phyloP scores from a whole-genome alignment of 2,329 filamentous ascomycete species.

The Sporothrix inflata region DNA sequence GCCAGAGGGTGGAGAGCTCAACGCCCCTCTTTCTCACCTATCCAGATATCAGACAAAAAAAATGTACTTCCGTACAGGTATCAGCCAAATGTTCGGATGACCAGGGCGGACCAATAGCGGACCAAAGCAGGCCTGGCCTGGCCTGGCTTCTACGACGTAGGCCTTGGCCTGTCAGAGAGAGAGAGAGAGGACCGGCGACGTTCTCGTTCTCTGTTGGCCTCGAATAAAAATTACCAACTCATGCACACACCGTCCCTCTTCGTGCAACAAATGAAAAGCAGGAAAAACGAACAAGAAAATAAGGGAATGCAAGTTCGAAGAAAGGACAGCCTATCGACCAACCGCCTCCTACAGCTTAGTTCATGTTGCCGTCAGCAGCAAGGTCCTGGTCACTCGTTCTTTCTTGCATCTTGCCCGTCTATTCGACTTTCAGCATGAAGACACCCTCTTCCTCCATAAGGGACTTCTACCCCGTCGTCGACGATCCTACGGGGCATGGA shows the following conservation, averaged over 20 bases:
- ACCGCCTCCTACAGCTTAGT: background rate
- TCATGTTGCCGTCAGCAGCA: conserved; percentile 15
- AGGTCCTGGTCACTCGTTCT: background rate
- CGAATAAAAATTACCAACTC: background rate
- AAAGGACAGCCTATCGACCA: background rate
- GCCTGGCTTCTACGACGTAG: too few relatives aligned
- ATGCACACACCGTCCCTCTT: background rate
- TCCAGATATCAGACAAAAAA: background rate
- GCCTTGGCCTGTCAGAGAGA: conserved; percentile 6
- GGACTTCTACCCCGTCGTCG: background rate
- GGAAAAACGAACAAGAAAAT: background rate
- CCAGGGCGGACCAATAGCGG: conserved; percentile 9
- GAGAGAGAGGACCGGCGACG: background rate
- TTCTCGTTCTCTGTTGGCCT: background rate
- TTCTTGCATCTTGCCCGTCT: background rate
- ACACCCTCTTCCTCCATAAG: too few relatives aligned
- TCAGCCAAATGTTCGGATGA: conserved; percentile 23
- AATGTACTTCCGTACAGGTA: background rate
- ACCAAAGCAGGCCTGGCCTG: background rate
- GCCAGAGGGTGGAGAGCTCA: background rate
- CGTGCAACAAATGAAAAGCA: conserved; percentile 6
- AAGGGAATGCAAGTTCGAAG: background rate
- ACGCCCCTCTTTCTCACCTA: background rate
- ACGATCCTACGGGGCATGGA: conserved; percentile 10
- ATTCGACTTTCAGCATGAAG: background rate